phyloP scores from a whole-genome alignment of 495 filamentous ascomycete genomes.

The Tricharina praecox region DNA sequence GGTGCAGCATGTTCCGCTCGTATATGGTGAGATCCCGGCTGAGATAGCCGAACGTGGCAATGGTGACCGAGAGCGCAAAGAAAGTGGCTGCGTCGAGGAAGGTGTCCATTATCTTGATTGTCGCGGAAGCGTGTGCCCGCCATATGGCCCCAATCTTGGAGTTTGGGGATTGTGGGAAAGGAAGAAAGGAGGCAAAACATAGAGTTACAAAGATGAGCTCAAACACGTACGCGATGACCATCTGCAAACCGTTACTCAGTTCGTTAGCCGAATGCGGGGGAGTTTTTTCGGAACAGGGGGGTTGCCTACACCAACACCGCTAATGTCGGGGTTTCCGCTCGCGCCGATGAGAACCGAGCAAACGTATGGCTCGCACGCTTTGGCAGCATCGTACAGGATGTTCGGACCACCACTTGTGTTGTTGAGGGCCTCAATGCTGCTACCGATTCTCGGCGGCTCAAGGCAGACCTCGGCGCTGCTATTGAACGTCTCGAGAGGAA shows the following conservation, averaged over 20 bases:
- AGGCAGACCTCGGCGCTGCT: no score
- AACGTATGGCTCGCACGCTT: no score
- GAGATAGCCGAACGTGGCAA: slow-evolving; percentile 1
- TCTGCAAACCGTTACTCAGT: background rate
- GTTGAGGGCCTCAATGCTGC: no score
- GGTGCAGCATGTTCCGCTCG: no score
- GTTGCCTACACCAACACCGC: background rate
- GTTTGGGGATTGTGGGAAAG: no score
- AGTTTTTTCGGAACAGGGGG: background rate
- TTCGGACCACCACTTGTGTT: no score
- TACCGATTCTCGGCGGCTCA: no score
- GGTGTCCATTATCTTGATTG: background rate
- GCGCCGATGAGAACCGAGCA: no score
- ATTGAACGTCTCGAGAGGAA: no score
- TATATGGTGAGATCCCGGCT: no score
- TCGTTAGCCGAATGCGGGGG: background rate
- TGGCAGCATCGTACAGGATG: no score
- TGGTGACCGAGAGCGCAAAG: slow-evolving; percentile 1
- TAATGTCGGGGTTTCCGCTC: background rate
- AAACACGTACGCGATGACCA: background rate
- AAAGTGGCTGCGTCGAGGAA: slow-evolving; percentile 6
- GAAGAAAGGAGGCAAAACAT: background rate
- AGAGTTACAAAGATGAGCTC: background rate
- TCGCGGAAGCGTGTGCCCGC: background rate
- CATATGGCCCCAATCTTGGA: background rate